Conservation (phyloP, 140 eudicot species). For the Anethum foeniculum region DNA sequence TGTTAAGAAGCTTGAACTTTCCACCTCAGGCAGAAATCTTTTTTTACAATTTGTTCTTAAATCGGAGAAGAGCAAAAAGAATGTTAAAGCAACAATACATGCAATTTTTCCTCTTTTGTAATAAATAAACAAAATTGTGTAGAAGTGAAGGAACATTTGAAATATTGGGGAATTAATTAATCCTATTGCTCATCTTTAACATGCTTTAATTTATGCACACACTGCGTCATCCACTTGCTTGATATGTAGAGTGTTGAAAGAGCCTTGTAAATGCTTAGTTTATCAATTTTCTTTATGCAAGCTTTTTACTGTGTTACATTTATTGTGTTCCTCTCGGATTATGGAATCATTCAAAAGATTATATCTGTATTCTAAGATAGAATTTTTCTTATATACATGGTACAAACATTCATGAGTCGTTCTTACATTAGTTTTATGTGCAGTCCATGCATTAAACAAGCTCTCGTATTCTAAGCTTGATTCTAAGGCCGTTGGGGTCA, state of each 20-base stretch:
- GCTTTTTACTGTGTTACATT: not conserved
- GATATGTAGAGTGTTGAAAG: not conserved
- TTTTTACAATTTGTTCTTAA: not conserved
- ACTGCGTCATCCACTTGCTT: not conserved
- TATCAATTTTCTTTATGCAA: slow-evolving; percentile 4
- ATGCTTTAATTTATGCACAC: not conserved
- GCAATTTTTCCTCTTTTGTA: not conserved
- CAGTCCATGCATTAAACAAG: slow-evolving; percentile 97
- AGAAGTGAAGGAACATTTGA: not conserved
- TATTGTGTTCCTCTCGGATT: not conserved
- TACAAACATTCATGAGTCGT: slow-evolving; percentile 16
- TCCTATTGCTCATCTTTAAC: not conserved
- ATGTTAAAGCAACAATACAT: not conserved
- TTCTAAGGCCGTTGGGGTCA: slow-evolving; percentile 85
- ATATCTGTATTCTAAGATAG: not conserved
- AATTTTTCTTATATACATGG: not conserved
- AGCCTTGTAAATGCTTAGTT: not conserved
- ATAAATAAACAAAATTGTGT: not conserved
- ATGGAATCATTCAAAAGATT: not conserved
- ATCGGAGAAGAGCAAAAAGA: not conserved
- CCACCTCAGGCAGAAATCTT: not conserved
- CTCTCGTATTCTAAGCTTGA: slow-evolving; percentile 95
- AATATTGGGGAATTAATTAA: not conserved
- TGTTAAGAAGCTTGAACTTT: not conserved
- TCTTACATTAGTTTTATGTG: slow-evolving; percentile 19